Conservation (phyloP, 1,139 yeast genomes). For the Pichia kudriavzevii region DNA sequence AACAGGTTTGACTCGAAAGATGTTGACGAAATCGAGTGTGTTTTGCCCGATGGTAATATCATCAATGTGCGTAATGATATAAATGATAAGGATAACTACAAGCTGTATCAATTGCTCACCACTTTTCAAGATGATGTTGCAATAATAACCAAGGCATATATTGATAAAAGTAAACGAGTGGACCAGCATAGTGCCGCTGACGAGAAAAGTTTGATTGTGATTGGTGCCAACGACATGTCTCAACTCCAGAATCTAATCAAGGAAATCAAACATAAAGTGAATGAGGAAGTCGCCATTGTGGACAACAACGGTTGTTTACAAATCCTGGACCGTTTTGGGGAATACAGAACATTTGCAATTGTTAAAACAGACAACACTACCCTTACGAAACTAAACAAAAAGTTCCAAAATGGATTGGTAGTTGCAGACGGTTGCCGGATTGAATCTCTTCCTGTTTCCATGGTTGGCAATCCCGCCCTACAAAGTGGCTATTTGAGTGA, state of each 20-base stretch:
- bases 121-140: slow-evolving; percentile 14
- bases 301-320: slow-evolving; percentile 15
- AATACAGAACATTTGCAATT: slow-evolving; percentile 16
- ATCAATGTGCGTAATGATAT: slow-evolving; percentile 5
- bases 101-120: slow-evolving; percentile 13
- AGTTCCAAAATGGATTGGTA: slow-evolving; percentile 5
- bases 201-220: slow-evolving; percentile 12
- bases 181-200: neutral
- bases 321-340: slow-evolving; percentile 13
- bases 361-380: slow-evolving; percentile 10
- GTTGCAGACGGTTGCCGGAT: slow-evolving; percentile 2
- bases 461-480: neutral
- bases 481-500: slow-evolving; percentile 3
- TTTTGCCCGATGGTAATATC: slow-evolving; percentile 24
- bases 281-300: slow-evolving; percentile 14
- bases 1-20: slow-evolving; percentile 11
- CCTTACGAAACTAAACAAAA: slow-evolving; percentile 5
- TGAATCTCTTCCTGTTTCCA: neutral
- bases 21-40: slow-evolving; percentile 17
- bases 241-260: slow-evolving; percentile 11
- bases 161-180: neutral
- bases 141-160: slow-evolving; percentile 17
- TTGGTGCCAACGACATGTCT: slow-evolving; percentile 17
- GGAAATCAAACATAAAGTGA: slow-evolving; percentile 9
- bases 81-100: slow-evolving; percentile 3